Base-by-base conservation (phyloP, 2,329 filamentous ascomycete genomes). In the Dendrostoma leiphaemia region DNA sequence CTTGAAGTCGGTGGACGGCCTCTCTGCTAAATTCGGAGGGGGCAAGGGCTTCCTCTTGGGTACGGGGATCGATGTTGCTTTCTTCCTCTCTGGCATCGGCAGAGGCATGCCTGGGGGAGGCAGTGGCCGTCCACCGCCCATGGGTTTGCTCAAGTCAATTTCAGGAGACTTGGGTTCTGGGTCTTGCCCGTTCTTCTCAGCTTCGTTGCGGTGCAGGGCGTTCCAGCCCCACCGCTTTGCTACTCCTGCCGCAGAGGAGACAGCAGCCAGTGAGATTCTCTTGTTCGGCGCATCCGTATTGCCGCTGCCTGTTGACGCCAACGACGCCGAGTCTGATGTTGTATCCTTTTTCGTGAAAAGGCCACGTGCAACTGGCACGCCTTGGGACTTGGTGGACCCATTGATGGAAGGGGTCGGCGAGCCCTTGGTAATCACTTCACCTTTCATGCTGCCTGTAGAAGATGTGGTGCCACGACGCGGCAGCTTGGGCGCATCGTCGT, bases 101-200 rank as follows among this genome's bases (percentile, higher is more conserved):
- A 96, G 77, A 3, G 91, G 91, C 41, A 81, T 85, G 2, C 91
- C 91, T 2, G 88, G 89, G 8, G 91, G 90, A 44, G 90, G 91
- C 17, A 96, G 74, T 1, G 91, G 91, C 62, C 88, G 86, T 0
- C 91, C 91, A 35, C 91, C 82, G 1, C 91, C 91, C 75, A 95
- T 91, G 2, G 91, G 91, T 62, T 90, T 82, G 60, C 68, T 71
- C 56, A 81, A 60, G 71, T 83, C 68, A 57, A 83, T 43, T 15
- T 61, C 58, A 24, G 64, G 54, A 9, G 40, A 34, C 10, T 64
- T 62, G 7, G 38, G 34, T 10, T 64, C 64, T 7, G 32, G 35
- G 6, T 47, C n/a, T 9, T 50, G 48, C 6, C 58, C 57, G 35
- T 59, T 69, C 44, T 68, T 71, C 26, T 40, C 34, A 35, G 65